Base-by-base conservation (phyloP, 2,329 filamentous ascomycete genomes). In the Aspergillus fructus region DNA sequence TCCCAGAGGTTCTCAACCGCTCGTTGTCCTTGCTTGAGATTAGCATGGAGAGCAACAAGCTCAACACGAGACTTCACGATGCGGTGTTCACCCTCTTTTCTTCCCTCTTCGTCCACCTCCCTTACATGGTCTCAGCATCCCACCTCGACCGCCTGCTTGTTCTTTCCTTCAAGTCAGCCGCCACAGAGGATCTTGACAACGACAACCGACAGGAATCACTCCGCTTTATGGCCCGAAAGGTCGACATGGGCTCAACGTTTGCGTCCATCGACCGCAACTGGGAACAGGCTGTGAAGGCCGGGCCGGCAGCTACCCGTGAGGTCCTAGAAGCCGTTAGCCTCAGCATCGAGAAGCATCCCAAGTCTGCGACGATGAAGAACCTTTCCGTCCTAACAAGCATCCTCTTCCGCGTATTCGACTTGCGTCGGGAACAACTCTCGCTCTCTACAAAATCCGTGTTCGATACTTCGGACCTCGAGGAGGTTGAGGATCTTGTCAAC, bases 61-160 rank as follows among this genome's bases (percentile, higher is more conserved):
- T 81, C 34, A 83, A 87, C 53, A 75, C 80, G 17, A 84, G 86
- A 63, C 78, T 97, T 30, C 91, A 96, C 71, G 90, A 93, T 66
- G 91, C 93, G 3, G 85, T 87, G 8, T 96, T 90, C 73, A 84
- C 90, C 0, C 86, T 97, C 57, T 80, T 97, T 60, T 88, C 87
- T 48, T 85, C 91, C 7, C 80, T 97, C 45, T 85, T 93, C 12
- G 88, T 94, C 64, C 86, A 94, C 65, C 78, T 97, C 24, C 91
- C 93, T 1, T 97, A 90, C 76, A 96, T 97, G 86, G 81, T 97
- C 59, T 91, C 91, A 11, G 85, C 85, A 1, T 81, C 83, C 5
- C 88, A 93, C 64, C 75, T 97, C 11, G 86, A 90, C 61, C 85
- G 83, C 49, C 82, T 96, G 47, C 76, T 97, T 24, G 77, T 81